A percentile compares a stretch with the other conserved stretches of the same genome.
These are phyloP conservation scores for Fusarium napiforme DNA, from an alignment of 2,329 filamentous ascomycete species.

Conservation along the genomic window DNA sequence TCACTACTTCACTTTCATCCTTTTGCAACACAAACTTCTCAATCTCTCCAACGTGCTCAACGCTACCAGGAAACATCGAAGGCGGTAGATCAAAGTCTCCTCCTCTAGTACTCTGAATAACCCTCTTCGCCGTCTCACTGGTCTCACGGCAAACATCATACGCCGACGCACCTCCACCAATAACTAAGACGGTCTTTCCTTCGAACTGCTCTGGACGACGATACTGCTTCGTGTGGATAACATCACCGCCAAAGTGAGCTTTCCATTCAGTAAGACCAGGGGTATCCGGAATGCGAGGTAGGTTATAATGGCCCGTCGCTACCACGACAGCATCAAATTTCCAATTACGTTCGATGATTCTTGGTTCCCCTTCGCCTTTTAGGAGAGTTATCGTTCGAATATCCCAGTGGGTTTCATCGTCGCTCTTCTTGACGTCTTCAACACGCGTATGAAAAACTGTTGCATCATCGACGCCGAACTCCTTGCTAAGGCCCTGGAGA, in stretches of 20 bases:
- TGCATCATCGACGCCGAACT: slow-evolving; percentile 60
- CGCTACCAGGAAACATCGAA: slow-evolving; percentile 63
- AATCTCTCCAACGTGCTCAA: slow-evolving; percentile 63
- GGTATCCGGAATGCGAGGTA: slow-evolving; percentile 70
- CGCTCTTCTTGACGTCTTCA: slow-evolving; percentile 59
- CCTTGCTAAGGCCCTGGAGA: slow-evolving; percentile 66
- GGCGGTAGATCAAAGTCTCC: slow-evolving; percentile 69
- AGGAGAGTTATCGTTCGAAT: slow-evolving; percentile 60
- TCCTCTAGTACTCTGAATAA: slow-evolving; percentile 63
- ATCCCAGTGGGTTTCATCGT: slow-evolving; percentile 57
- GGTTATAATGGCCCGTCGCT: slow-evolving; percentile 74
- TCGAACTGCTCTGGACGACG: slow-evolving; percentile 68
- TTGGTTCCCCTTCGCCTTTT: slow-evolving; percentile 31
- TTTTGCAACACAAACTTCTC: slow-evolving; percentile 52
- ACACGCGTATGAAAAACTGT: slow-evolving; percentile 71
- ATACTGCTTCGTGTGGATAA: slow-evolving; percentile 79
- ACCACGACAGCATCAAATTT: slow-evolving; percentile 73
- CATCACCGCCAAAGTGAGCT: slow-evolving; percentile 58
- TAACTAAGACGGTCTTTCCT: slow-evolving; percentile 62
- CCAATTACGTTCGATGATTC: slow-evolving; percentile 47
- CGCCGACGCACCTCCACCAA: slow-evolving; percentile 63
- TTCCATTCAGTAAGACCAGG: slow-evolving; percentile 70
- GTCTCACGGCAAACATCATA: slow-evolving; percentile 57
- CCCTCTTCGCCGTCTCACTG: slow-evolving; percentile 49
- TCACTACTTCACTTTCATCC: slow-evolving; percentile 48